Percentiles rank a stretch among this genome's conserved stretches.
These are phyloP conservation scores for Apiospora kogelbergensis DNA, from an alignment of 2,329 filamentous ascomycete genomes.

Conservation along the genomic window DNA sequence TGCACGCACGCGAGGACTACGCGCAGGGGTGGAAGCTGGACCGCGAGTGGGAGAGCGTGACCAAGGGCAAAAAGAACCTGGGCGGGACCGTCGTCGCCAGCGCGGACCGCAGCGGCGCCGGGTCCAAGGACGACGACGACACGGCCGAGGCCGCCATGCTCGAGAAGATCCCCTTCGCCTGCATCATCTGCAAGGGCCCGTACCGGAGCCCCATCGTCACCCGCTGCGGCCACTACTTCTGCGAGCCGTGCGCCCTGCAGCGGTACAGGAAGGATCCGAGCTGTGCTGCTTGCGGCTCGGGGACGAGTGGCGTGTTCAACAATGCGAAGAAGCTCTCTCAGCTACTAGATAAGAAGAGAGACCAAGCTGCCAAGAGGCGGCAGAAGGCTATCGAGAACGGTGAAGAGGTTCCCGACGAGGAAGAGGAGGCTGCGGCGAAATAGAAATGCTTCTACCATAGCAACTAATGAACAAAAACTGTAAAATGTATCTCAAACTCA, in stretches of 20 bases:
- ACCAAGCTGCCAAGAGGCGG: conserved; percentile 58
- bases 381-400: conserved; percentile 47
- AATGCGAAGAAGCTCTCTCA: conserved; percentile 80
- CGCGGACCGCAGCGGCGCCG: conserved; percentile 46
- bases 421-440: background rate
- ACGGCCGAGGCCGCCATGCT: conserved; percentile 68
- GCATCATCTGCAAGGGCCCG: conserved; percentile 77
- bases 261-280: conserved; percentile 83
- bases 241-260: conserved; percentile 83
- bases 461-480: background rate
- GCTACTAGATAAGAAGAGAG: conserved; percentile 72
- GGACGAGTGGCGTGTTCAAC: conserved; percentile 89
- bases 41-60: conserved; percentile 85
- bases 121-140: conserved; percentile 48
- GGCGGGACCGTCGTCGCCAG: conserved; percentile 62
- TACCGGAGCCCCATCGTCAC: conserved; percentile 84
- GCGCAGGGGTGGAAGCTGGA: conserved; percentile 96
- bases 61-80: conserved; percentile 67
- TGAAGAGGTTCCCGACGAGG: conserved; percentile 7
- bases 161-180: conserved; percentile 85
- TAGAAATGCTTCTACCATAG: background rate
- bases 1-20: conserved; percentile 75
- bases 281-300: conserved; percentile 81
- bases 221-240: conserved; percentile 95
- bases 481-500: background rate